phyloP scores from a whole-genome alignment of 768 basidiomycete genomes.

The Tylopilus rubrobrunneus region DNA sequence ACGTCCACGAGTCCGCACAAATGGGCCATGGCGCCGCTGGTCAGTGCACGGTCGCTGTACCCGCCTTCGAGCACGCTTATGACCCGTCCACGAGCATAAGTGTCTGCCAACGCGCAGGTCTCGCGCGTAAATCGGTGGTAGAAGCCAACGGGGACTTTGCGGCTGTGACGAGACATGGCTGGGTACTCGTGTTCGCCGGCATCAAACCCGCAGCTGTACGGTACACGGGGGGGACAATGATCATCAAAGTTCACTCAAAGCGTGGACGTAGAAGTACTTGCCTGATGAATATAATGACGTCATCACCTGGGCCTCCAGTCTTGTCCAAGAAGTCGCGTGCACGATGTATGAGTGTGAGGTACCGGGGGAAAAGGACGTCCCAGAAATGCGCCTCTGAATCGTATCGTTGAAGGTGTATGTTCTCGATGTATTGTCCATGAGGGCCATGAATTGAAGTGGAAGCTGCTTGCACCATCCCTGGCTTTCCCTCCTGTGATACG shows the following conservation, averaged over 20 bases:
- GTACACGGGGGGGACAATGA: neutral
- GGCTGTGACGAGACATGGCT: constrained; percentile 88
- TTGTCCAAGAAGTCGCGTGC: constrained; percentile 68
- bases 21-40: constrained; percentile 80
- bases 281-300: constrained; percentile 88
- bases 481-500: constrained; percentile 68
- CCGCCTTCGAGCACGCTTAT: constrained; percentile 94
- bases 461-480: constrained; percentile 76
- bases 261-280: constrained; percentile 16
- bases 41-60: constrained; percentile 86
- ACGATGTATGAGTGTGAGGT: constrained; percentile 55
- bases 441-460: constrained; percentile 38
- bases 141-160: constrained; percentile 85
- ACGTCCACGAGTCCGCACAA: constrained; percentile 57
- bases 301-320: constrained; percentile 62
- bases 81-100: constrained; percentile 62
- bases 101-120: constrained; percentile 57
- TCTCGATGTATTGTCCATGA: constrained; percentile 29
- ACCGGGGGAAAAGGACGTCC: constrained; percentile 57
- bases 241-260: no score
- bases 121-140: constrained; percentile 82
- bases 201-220: constrained; percentile 83
- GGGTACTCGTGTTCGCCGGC: constrained; percentile 88
- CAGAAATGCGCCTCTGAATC: constrained; percentile 10
- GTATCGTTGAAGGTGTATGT: constrained; percentile 17